A percentile compares a stretch with the other conserved stretches of the same genome.
Evolutionary conservation across 352 stramenopile genomes (phyloP).

Genomic region (Phytophthora cajani): DNA sequence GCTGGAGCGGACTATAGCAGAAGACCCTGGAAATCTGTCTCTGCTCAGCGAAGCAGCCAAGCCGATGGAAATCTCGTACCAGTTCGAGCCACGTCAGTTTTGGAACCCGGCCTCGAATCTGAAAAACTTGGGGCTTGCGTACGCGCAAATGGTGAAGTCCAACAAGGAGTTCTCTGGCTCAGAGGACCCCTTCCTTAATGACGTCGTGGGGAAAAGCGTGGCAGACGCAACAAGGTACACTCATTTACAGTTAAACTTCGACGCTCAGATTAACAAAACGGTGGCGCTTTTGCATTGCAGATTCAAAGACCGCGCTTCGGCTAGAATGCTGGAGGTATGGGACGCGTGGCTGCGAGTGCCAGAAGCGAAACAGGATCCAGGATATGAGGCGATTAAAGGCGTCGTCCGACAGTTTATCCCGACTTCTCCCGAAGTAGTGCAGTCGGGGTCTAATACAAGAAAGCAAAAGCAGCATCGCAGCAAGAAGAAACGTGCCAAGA

Average conservation of each 20-base stretch:
- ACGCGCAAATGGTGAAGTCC: constrained; percentile 93
- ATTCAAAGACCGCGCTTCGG: constrained; percentile 70
- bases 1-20: constrained; percentile 84
- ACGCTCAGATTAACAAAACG: background rate
- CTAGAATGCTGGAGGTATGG: constrained; percentile 79
- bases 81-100: constrained; percentile 75
- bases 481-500: constrained; percentile 23
- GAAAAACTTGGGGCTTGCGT: constrained; percentile 95
- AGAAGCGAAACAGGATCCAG: constrained; percentile 53
- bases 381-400: constrained; percentile 54
- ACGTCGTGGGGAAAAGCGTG: constrained; percentile 46
- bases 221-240: constrained; percentile 47
- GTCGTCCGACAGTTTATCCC: constrained; percentile 64
- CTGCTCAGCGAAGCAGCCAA: constrained; percentile 77
- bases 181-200: constrained; percentile 62
- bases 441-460: background rate
- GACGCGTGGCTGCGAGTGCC: constrained; percentile 60
- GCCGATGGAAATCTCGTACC: constrained; percentile 70
- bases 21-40: constrained; percentile 67
- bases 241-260: background rate
- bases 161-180: constrained; percentile 48
- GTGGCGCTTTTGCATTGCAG: constrained; percentile 29
- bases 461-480: constrained; percentile 16
- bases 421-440: background rate
- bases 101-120: constrained; percentile 66